A percentile compares a stretch with the other conserved stretches of the same genome.
Conservation (phyloP, 2,329 filamentous ascomycete species). For the Chalaropsis thielavioides region DNA sequence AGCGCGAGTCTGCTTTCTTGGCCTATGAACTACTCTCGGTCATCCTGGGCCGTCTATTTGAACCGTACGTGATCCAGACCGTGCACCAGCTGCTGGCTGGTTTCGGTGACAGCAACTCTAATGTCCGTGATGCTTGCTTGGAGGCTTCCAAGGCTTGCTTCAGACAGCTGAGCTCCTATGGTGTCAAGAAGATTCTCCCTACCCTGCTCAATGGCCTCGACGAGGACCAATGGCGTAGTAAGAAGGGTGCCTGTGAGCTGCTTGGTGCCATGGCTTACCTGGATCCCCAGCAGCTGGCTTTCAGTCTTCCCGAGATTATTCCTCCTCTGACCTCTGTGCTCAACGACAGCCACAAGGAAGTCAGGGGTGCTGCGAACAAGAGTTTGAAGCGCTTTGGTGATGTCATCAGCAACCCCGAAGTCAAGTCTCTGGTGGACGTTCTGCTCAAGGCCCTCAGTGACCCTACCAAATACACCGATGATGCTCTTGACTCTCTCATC, state of each 20-base stretch:
- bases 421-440: conserved; percentile 81
- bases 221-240: conserved; percentile 93
- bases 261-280: conserved; percentile 97
- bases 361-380: conserved; percentile 78
- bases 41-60: conserved; percentile 76
- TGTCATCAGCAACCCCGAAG: conserved; percentile 94
- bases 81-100: conserved; percentile 78
- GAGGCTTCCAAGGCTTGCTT: conserved; percentile 93
- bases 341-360: conserved; percentile 97
- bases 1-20: conserved; percentile 75
- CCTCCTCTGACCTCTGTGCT: conserved; percentile 85
- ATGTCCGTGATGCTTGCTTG: conserved; percentile 85
- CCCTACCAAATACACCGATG: conserved; percentile 91
- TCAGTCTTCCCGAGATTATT: conserved; percentile 90
- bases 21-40: conserved; percentile 83
- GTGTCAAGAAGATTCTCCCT: conserved; percentile 86
- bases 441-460: conserved; percentile 94
- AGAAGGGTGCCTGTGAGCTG: conserved; percentile 93
- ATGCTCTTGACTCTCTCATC: conserved; percentile 83
- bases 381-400: conserved; percentile 96
- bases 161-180: conserved; percentile 81
- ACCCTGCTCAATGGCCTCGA: conserved; percentile 84
- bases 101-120: conserved; percentile 75
- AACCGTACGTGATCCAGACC: conserved; percentile 92
- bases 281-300: conserved; percentile 83